Base-by-base conservation (phyloP, 169 alveolate genomes). In the Plasmodium vivax region DNA sequence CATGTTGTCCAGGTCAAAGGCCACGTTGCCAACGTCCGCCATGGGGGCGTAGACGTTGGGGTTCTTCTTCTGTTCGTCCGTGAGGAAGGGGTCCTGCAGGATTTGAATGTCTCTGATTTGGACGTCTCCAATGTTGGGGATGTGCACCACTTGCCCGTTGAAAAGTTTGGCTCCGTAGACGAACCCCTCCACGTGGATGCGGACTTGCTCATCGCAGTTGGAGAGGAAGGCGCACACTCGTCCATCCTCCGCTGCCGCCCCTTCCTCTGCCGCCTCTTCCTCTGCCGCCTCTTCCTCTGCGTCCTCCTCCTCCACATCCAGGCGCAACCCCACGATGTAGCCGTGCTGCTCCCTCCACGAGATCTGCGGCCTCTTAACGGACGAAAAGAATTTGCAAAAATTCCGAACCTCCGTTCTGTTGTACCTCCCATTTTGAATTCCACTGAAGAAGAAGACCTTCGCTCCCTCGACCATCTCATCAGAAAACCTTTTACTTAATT, bases 401-500 rank as follows among this genome's bases (percentile, higher is more conserved):
- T 99, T 99, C 74, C 98, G 97, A 16, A 99, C 96, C 88, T 99
- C 99, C 51, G 97, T 97, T 93, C 97, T 98, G 72, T 97, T 97
- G 96, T 99, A 99, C 79, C 96, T 96, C 34, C 98, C 98, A 95
- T 98, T 97, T 96, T 98, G 98, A 82, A 99, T 95, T 23, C 99
- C 99, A 54, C 98, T 98, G 74, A 99, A 96, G 94, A 99, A 98
- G 95, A 99, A 99, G 74, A 99, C 96, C 97, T 99, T 99, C 7
- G 99, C 99, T 43, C 99, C 99, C 95, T 98, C 99, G 82, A 99
- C 98, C 27, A 99, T 98, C 96, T 99, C 99, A 19, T 99, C 97
- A 98, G 99, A 98, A 93, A 99, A 99, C 79, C 99, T 96, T 92
- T 98, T 98, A 97, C 98, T 99, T 95, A 98, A 97, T 94, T 96